Conservation (phyloP, 2,329 filamentous ascomycete genomes). For the Phoma sp. region DNA sequence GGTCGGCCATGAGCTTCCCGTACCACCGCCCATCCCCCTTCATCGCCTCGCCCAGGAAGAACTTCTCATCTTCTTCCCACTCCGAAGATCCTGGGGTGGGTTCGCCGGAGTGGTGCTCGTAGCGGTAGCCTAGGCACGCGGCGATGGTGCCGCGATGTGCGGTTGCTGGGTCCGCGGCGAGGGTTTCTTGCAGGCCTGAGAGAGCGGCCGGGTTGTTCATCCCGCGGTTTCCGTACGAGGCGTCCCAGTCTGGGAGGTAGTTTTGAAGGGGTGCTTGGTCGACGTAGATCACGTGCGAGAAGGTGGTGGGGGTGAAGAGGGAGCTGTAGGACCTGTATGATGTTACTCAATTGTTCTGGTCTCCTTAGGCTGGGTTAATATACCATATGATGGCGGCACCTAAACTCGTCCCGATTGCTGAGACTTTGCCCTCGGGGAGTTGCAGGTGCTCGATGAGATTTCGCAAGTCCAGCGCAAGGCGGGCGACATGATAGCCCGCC, state of each 20-base stretch:
- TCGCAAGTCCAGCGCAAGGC: conserved; percentile 34
- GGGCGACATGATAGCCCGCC: conserved; percentile 36
- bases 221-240: conserved; percentile 28
- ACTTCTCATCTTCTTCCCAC: conserved; percentile 32
- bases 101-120: conserved; percentile 24
- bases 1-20: conserved; percentile 39
- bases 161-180: conserved; percentile 16
- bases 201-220: conserved; percentile 27
- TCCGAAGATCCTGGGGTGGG: conserved; percentile 10
- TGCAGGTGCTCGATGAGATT: conserved; percentile 30
- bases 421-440: conserved; percentile 13
- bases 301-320: conserved; percentile 28
- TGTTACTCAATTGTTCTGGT: background rate
- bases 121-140: conserved; percentile 33
- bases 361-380: background rate
- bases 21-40: conserved; percentile 37
- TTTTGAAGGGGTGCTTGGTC: conserved; percentile 39
- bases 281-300: conserved; percentile 34
- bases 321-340: conserved; percentile 30
- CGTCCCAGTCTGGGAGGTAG: conserved; percentile 33
- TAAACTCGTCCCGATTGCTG: conserved; percentile 28
- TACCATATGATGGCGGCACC: conserved; percentile 34
- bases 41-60: conserved; percentile 32
- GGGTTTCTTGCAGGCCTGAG: conserved; percentile 19
- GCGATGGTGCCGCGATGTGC: conserved; percentile 31